Evolutionary conservation across 306 rosid species (phyloP).

Genomic region (Rosa chinensis): DNA sequence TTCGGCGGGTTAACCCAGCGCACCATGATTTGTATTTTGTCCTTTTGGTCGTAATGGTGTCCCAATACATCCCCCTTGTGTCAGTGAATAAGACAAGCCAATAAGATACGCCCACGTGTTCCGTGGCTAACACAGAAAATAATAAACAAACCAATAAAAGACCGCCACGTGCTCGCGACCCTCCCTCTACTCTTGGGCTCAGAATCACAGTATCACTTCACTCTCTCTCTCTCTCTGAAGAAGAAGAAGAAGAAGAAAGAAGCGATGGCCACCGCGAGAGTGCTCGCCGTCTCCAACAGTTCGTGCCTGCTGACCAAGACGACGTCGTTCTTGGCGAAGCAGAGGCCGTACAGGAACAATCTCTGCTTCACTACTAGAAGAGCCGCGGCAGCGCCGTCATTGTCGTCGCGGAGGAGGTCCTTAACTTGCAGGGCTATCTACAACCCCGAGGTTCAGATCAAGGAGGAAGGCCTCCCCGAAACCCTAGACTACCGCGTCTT

Average conservation of each 20-base stretch:
- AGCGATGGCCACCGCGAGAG: slow-evolving; percentile 84
- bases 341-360: slow-evolving; percentile 17
- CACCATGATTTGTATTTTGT: not conserved
- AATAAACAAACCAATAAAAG: too few relatives aligned
- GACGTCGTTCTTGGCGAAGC: slow-evolving; percentile 32
- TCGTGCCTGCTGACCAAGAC: slow-evolving; percentile 44
- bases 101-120: not conserved
- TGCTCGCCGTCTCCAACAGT: slow-evolving; percentile 52
- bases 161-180: not conserved
- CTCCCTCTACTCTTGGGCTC: not conserved
- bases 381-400: slow-evolving; percentile 26
- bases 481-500: slow-evolving; percentile 81
- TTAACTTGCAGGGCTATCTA: slow-evolving; percentile 71
- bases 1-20: not conserved
- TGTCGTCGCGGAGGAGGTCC: slow-evolving; percentile 47
- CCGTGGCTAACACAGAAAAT: not conserved
- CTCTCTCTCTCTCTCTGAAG: not conserved
- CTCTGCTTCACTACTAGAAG: slow-evolving; percentile 38
- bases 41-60: not conserved
- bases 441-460: slow-evolving; percentile 60
- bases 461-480: slow-evolving; percentile 78
- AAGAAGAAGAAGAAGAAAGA: not conserved
- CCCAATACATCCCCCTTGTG: not conserved
- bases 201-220: not conserved
- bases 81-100: not conserved